Evolutionary conservation across 2,329 filamentous ascomycete species (phyloP).

Genomic region (Coniochaeta pulveracea): DNA sequence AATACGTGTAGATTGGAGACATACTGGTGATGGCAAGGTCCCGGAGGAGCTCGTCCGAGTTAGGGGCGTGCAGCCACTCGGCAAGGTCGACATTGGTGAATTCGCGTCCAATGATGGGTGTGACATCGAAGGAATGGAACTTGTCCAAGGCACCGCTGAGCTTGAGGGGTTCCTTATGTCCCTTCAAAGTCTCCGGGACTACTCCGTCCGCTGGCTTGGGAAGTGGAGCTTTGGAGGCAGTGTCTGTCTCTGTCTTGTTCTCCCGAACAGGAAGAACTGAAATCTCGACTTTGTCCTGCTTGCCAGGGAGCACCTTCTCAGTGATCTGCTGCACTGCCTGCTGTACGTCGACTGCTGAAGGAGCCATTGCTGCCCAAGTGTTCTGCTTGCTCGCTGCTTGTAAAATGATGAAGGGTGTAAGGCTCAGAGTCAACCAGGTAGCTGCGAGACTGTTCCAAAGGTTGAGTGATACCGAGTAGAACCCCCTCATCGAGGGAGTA

Average conservation of each 20-base stretch:
- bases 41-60: conserved; percentile 42
- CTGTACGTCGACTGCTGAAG: conserved; percentile 2
- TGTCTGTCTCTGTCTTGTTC: too few relatives aligned
- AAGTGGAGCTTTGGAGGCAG: not conserved
- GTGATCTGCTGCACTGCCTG: not conserved
- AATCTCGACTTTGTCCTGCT: conserved; percentile 2
- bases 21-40: conserved; percentile 51
- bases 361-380: conserved; percentile 1
- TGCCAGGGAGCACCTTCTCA: not conserved
- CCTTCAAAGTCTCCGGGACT: conserved; percentile 1
- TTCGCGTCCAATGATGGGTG: conserved; percentile 44
- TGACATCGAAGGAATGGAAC: conserved; percentile 35
- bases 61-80: conserved; percentile 40
- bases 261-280: too few relatives aligned
- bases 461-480: too few relatives aligned
- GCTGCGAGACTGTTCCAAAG: too few relatives aligned
- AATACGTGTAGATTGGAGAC: conserved; percentile 5
- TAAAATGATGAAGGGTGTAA: too few relatives aligned
- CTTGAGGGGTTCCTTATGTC: conserved; percentile 4
- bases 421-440: too few relatives aligned
- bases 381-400: too few relatives aligned
- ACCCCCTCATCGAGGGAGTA: too few relatives aligned
- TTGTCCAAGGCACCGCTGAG: conserved; percentile 25
- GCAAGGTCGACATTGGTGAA: conserved; percentile 37
- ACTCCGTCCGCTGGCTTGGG: too few relatives aligned